A percentile compares a stretch with the other conserved stretches of the same genome.
phyloP scores from a whole-genome alignment of 805 yeast species.

The Isabelozyma heimii region DNA sequence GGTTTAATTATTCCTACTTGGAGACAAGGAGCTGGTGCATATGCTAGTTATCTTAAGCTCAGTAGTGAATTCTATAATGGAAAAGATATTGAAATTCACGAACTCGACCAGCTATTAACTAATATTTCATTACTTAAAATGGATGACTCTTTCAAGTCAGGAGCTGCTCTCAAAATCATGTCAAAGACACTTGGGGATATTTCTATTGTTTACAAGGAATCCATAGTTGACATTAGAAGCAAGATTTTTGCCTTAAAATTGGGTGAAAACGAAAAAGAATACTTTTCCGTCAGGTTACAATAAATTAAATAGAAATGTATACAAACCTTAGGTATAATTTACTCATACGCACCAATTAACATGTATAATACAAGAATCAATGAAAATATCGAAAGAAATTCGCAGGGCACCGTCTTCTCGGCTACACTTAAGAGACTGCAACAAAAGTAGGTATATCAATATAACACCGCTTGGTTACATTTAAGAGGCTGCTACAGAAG shows the following conservation, averaged over 20 bases:
- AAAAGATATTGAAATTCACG: slow-evolving; percentile 9
- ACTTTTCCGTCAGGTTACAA: slow-evolving; percentile 18
- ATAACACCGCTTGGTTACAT: too few species aligned
- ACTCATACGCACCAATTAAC: too few species aligned
- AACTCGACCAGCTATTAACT: slow-evolving; percentile 40
- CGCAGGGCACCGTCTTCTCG: too few species aligned
- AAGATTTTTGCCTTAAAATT: slow-evolving; percentile 38
- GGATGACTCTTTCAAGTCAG: slow-evolving; percentile 25
- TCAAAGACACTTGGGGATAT: slow-evolving; percentile 46
- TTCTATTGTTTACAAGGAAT: slow-evolving; percentile 22
- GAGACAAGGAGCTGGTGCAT: slow-evolving; percentile 59
- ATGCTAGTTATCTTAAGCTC: slow-evolving; percentile 46
- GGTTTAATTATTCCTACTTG: slow-evolving; percentile 44
- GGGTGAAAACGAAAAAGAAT: slow-evolving; percentile 45
- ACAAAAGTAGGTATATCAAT: too few species aligned
- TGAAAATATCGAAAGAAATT: too few species aligned
- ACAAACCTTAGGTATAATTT: too few species aligned
- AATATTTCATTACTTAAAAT: slow-evolving; percentile 42
- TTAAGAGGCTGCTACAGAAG: too few species aligned
- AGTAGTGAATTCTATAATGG: slow-evolving; percentile 7
- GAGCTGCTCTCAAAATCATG: slow-evolving; percentile 54
- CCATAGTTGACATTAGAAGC: slow-evolving; percentile 20
- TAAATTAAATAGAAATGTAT: not conserved
- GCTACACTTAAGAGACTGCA: too few species aligned
- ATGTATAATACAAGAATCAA: too few species aligned